Percentiles rank a stretch among this genome's conserved stretches.
Evolutionary conservation across 2,329 filamentous ascomycete species (phyloP).

Genomic region (Pseudogymnoascus sp.): DNA sequence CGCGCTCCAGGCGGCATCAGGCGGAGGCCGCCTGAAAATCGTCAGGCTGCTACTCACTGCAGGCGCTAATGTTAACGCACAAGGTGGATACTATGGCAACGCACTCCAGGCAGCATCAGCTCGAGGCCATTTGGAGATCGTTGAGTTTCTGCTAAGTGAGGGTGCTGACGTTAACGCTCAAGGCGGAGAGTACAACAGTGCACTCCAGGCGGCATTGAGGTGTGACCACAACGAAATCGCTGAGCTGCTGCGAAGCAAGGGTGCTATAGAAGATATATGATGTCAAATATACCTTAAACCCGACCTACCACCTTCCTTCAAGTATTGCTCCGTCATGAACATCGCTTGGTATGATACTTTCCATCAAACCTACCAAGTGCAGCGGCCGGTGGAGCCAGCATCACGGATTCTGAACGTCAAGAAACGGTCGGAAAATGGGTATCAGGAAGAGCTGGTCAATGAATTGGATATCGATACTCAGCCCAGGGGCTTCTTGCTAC

Average conservation of each 20-base stretch:
- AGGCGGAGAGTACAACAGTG: not conserved
- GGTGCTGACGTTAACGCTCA: slow-evolving; percentile 16
- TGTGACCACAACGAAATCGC: not conserved
- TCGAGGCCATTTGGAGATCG: slow-evolving; percentile 11
- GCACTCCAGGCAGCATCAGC: slow-evolving; percentile 9
- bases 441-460: too few species aligned
- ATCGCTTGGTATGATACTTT: too few species aligned
- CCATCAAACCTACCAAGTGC: too few species aligned
- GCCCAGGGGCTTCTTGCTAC: not conserved
- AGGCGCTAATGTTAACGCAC: slow-evolving; percentile 12
- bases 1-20: slow-evolving; percentile 10
- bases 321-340: too few species aligned
- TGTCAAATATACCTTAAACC: too few species aligned
- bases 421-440: not conserved
- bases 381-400: too few species aligned
- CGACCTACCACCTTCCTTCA: too few species aligned
- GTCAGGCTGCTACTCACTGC: slow-evolving; percentile 5
- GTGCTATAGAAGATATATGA: too few species aligned
- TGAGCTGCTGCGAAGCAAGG: too few species aligned
- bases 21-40: not conserved
- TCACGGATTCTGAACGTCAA: not conserved
- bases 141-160: slow-evolving; percentile 13
- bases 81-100: slow-evolving; percentile 11
- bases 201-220: not conserved
- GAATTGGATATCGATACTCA: not conserved